Evolutionary conservation across 768 basidiomycete genomes (phyloP), one percentile per base, ranked within the genome.

Genomic region (Tylopilus felleus): DNA sequence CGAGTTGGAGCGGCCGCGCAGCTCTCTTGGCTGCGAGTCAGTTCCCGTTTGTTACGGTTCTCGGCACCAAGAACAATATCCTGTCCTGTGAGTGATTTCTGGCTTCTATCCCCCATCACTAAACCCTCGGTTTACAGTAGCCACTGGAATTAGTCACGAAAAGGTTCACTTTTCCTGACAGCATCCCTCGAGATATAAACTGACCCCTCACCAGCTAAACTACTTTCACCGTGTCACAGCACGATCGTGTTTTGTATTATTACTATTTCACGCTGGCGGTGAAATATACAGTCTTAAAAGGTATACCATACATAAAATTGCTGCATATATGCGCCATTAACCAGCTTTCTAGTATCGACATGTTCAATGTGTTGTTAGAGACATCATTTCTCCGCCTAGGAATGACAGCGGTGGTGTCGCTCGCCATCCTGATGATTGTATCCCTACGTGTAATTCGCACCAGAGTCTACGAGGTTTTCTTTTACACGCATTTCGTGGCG

Each of bases 391-490:
- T 76, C 9, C 68, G 60, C 8, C 23, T 61, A 16, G 79, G 78
- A 8, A 36, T 78, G 5, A 55, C 65, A 14, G 77, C 80, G 0
- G 45, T 72, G 3, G 57, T 60, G 16, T 56, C 79, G 1, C 69
- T 83, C 16, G 67, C 75, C 2, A 52, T 82, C n/a, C 54, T 83
- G 4, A 66, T 64, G 21, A 39, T 83, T 16, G 52, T 80, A n/a
- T 78, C 81, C 6, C 51, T 84, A 10, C 77, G 80, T 12, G 76
- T 74, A 2, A 59, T 85, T 21, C 77, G 83, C 9, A 63, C 71
- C 3, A 68, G 62, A 6, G 64, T 59, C 1, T 85, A 83, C 50
- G 83, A 85, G 59, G 4, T 77, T 5, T 86, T 86, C 70, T 69
- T 81, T 31, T 62, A 76, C 25, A 38, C 67, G 0, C 84, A 86